Conservation (phyloP, 495 filamentous ascomycete species). For the Tuber aestivum region DNA sequence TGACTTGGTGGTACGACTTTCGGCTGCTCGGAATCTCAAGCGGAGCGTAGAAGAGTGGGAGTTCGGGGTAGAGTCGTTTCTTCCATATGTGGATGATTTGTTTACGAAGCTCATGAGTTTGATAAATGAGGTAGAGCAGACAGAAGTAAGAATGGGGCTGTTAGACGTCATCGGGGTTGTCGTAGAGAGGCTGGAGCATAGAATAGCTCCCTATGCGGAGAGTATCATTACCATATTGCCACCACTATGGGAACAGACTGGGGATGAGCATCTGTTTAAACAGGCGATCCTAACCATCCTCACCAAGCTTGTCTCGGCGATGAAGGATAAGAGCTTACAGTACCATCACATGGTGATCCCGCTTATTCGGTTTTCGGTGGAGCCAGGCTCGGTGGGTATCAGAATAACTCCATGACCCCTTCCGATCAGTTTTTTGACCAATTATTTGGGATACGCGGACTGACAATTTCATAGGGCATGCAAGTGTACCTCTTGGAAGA, state of each 20-base stretch:
- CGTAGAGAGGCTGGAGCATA: conserved; percentile 71
- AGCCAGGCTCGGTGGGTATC: conserved; percentile 60
- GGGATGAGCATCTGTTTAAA: conserved; percentile 80
- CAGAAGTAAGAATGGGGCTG: conserved; percentile 81
- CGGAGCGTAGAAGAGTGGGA: conserved; percentile 73
- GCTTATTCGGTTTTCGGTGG: conserved; percentile 68
- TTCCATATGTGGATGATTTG: conserved; percentile 65
- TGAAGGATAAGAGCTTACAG: conserved; percentile 64
- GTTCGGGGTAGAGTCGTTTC: conserved; percentile 63
- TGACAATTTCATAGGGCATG: conserved; percentile 49
- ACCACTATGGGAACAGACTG: conserved; percentile 73
- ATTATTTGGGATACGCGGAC: neutral
- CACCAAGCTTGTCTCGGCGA: conserved; percentile 66
- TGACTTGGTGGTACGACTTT: conserved; percentile 86
- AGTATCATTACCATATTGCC: conserved; percentile 74
- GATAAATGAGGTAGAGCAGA: conserved; percentile 70
- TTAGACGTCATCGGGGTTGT: conserved; percentile 73
- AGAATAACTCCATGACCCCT: neutral
- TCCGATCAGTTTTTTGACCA: conserved; percentile 3
- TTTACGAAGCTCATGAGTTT: conserved; percentile 65
- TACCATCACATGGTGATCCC: conserved; percentile 72
- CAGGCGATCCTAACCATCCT: conserved; percentile 83
- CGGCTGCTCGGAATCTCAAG: conserved; percentile 77
- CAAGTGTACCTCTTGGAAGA: conserved; percentile 85
- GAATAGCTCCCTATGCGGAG: conserved; percentile 69